phyloP scores from a whole-genome alignment of 352 stramenopile species.

The Globisporangium carolinianum region DNA sequence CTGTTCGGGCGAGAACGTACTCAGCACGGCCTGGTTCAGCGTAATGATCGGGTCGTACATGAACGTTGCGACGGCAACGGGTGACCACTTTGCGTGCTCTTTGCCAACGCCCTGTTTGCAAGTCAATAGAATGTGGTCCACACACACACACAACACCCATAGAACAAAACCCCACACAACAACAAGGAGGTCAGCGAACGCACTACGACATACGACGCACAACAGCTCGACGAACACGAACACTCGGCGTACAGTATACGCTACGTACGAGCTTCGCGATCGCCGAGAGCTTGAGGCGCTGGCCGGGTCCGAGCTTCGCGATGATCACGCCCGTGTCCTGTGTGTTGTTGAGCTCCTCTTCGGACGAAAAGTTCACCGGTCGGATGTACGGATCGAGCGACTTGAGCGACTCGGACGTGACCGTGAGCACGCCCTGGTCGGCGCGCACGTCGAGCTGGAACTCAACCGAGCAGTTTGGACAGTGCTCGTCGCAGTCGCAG shows the following conservation, averaged over 20 bases:
- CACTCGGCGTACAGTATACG: background rate
- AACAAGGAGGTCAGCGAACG: too few species aligned
- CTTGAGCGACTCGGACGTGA: constrained; percentile 74
- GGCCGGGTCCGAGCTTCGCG: constrained; percentile 93
- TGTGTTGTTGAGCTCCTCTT: constrained; percentile 90
- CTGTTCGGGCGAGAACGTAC: constrained; percentile 91
- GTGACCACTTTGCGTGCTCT: constrained; percentile 97
- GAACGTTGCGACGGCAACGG: constrained; percentile 93
- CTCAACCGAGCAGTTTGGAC: constrained; percentile 94
- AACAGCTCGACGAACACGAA: too few species aligned
- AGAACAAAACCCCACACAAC: background rate
- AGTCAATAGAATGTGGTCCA: constrained; percentile 4
- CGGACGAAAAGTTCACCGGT: constrained; percentile 80
- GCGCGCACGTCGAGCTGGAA: constrained; percentile 93
- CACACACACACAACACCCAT: background rate
- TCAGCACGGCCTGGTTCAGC: constrained; percentile 88
- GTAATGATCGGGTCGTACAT: constrained; percentile 90
- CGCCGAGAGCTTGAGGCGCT: constrained; percentile 92
- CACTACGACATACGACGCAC: too few species aligned
- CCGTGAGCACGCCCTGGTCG: constrained; percentile 58
- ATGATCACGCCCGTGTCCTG: constrained; percentile 96
- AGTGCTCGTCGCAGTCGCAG: constrained; percentile 95
- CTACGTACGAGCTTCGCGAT: constrained; percentile 83
- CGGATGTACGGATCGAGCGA: constrained; percentile 84
- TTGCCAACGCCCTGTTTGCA: constrained; percentile 88